These are phyloP conservation scores for Kodamaea sagamina DNA, from an alignment of 805 yeast genomes.

Conservation along the genomic window DNA sequence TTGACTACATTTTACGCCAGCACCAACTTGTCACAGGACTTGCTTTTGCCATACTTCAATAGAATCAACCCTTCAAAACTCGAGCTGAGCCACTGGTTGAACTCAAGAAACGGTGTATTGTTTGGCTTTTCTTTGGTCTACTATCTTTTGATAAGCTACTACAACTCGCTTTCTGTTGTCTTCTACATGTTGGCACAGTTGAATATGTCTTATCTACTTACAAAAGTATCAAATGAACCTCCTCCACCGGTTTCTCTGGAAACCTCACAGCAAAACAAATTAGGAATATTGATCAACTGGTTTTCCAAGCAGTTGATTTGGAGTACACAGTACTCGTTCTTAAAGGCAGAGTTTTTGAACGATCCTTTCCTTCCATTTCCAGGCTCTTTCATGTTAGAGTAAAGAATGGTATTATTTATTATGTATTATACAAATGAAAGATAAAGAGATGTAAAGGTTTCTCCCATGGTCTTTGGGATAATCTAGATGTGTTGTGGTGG, in stretches of 20 bases:
- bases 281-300: slow-evolving; percentile 28
- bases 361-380: slow-evolving; percentile 22
- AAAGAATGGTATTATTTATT: background rate
- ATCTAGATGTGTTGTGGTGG: too few relatives aligned
- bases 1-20: slow-evolving; percentile 50
- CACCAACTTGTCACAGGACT: slow-evolving; percentile 44
- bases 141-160: slow-evolving; percentile 39
- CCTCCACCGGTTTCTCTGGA: slow-evolving; percentile 19
- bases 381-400: slow-evolving; percentile 22
- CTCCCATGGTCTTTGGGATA: too few relatives aligned
- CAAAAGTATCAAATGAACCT: slow-evolving; percentile 53
- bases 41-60: slow-evolving; percentile 52
- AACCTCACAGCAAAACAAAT: slow-evolving; percentile 6
- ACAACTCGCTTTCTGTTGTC: slow-evolving; percentile 50
- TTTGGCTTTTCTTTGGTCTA: slow-evolving; percentile 56
- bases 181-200: slow-evolving; percentile 56
- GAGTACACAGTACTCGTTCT: slow-evolving; percentile 22
- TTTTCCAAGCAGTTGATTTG: slow-evolving; percentile 34
- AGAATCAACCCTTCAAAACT: slow-evolving; percentile 44
- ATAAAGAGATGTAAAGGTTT: too few relatives aligned
- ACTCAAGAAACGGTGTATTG: slow-evolving; percentile 54
- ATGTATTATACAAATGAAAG: too few relatives aligned
- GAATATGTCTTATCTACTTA: slow-evolving; percentile 52
- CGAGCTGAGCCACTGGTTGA: slow-evolving; percentile 52
- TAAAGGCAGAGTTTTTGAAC: slow-evolving; percentile 26